These are phyloP conservation scores for Mangifera indica DNA, from an alignment of 345 rosid genomes.

Conservation along the genomic window DNA sequence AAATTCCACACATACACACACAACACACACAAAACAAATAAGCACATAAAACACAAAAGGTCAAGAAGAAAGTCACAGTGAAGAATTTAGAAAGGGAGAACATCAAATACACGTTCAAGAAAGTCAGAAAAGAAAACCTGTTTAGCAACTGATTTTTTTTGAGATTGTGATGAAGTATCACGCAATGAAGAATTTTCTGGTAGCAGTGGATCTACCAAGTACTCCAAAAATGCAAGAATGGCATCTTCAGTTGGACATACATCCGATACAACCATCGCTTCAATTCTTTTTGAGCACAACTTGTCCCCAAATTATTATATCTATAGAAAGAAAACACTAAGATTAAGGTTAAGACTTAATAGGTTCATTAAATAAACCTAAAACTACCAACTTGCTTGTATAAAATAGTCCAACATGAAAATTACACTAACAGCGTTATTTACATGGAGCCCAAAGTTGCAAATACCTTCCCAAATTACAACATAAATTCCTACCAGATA, in stretches of 20 bases:
- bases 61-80: not conserved
- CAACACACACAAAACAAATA: not conserved
- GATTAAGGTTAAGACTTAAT: not conserved
- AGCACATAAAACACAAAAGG: not conserved
- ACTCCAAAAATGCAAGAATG: constrained; percentile 47
- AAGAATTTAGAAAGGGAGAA: not conserved
- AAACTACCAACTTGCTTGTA: not conserved
- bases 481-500: not conserved
- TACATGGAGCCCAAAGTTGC: not conserved
- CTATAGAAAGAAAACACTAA: not conserved
- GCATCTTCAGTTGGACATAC: constrained; percentile 72
- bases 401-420: not conserved
- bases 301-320: constrained; percentile 1
- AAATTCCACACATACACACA: too few relatives aligned
- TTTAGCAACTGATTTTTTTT: constrained; percentile 54
- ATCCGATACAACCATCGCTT: constrained; percentile 32
- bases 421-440: not conserved
- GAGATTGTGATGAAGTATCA: constrained; percentile 35
- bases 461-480: not conserved
- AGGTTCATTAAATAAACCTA: not conserved
- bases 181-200: constrained; percentile 38
- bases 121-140: constrained; percentile 48
- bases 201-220: constrained; percentile 70
- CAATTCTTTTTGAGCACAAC: not conserved
- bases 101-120: not conserved